phyloP scores from a whole-genome alignment of 2,329 filamentous ascomycete species.

The Trichoderma breve region DNA sequence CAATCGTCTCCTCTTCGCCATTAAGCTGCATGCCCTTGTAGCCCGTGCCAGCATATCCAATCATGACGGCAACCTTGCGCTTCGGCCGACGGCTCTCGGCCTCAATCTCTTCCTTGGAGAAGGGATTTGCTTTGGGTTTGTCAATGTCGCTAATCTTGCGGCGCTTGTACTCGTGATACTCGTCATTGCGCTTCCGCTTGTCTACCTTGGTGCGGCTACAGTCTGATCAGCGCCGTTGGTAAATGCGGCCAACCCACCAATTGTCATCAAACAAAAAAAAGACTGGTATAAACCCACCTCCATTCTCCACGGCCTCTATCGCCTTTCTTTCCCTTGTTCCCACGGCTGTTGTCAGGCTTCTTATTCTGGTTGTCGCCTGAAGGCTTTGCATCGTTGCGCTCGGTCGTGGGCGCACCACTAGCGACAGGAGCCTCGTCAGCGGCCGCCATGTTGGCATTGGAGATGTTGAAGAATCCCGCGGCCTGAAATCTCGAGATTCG shows the following conservation, averaged over 20 bases:
- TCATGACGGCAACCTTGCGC: constrained; percentile 91
- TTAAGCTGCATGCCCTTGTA: constrained; percentile 98
- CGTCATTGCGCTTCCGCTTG: constrained; percentile 40
- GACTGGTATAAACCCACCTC: constrained; percentile 26
- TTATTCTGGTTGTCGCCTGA: background rate
- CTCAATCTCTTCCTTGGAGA: constrained; percentile 77
- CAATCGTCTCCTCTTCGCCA: constrained; percentile 82
- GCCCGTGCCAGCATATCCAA: constrained; percentile 93
- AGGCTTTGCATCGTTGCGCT: constrained; percentile 21
- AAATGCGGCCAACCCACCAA: constrained; percentile 21
- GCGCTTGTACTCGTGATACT: constrained; percentile 43
- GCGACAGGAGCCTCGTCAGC: constrained; percentile 32
- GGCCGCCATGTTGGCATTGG: constrained; percentile 36
- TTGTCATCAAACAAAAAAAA: background rate
- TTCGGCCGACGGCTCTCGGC: constrained; percentile 86
- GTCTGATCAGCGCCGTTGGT: constrained; percentile 37
- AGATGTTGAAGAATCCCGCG: constrained; percentile 7
- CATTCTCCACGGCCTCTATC: constrained; percentile 26
- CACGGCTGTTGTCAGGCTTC: constrained; percentile 17
- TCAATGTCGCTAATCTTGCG: constrained; percentile 40
- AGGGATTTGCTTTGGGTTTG: constrained; percentile 43
- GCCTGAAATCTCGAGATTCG: background rate
- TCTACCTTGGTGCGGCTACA: constrained; percentile 38
- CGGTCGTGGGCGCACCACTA: constrained; percentile 24
- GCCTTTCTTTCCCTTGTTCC: constrained; percentile 30